Base-by-base conservation (phyloP, 805 yeast species). In the Metschnikowia orientalis region DNA sequence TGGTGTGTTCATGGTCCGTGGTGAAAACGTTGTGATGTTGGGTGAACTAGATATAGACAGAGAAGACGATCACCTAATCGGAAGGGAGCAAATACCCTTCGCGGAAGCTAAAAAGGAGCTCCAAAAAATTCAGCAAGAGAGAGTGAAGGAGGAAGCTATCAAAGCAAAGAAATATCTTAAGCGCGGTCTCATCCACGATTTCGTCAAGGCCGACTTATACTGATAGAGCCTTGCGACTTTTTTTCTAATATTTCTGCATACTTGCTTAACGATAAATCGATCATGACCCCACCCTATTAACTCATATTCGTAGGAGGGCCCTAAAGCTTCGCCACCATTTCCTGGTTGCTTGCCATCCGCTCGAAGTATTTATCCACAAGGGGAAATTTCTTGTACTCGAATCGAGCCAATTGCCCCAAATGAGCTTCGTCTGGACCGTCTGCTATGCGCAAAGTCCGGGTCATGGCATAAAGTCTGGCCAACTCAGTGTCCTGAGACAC, bases 21-120 rank as follows among this genome's bases (percentile, higher is more conserved):
- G 98, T 41, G 98, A 92, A 58, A 90, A 90, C 50, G 92, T 92
- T 6, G 92, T 89, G 7, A 75, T 89, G 78, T 57, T 92, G 55
- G 98, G 97, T 13, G 97, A 90, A 56, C 74, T 90, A 41, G 96
- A 89, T 57, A 82, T 87, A 41, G 95, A 86, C 52, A 73, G 66
- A 42, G 95, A 88, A 58, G 95, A 84, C 51, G 74, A 65, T 41
- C 83, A 83, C 32, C 59, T 84, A 47, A 68, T 67, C 24, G 58
- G 62, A 9, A 67, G 78, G 57, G 64, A 71, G 41, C 76, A 73
- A 53, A 67, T 85, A 14, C 75, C 75, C 20, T 88, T 75, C 53
- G 67, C 63, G 23, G 73, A 67, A 28, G 94, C 92, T 1, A 77
- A 75, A 47, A 47, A 53, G 19, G 68, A 67, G 37, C 56, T 57